Evolutionary conservation across 495 filamentous ascomycete species (phyloP), one percentile per base, ranked within the genome.

Genomic region (Penicillium desertorum): DNA sequence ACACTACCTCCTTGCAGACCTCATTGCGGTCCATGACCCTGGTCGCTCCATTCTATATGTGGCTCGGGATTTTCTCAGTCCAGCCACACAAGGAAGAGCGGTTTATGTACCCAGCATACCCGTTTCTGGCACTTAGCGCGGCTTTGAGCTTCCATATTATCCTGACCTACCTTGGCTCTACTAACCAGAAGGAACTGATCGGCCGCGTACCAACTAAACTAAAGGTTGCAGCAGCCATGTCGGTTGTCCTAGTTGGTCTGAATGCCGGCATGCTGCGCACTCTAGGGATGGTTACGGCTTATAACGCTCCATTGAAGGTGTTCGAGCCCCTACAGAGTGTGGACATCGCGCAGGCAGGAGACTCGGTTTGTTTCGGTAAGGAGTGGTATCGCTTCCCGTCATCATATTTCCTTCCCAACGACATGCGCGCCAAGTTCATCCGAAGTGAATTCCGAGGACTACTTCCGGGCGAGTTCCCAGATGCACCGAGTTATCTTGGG

Each of bases 381-480:
- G 95, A 99, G 69, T 99, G 95, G 95, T 97, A 99, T 68, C 89
- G 95, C 46, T 99, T 96, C 66, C 95, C 95, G 11, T 92, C 89
- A 14, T 92, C 90, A 5, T 98, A 92, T 74, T 90, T 92, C 69
- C 79, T 99, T 1, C 95, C 95, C 0, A 70, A 85, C 7, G 79
- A 80, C 44, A 87, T 92, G 80, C 82, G 81, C 42, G 89, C 89
- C 56, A 95, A 90, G 58, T 98, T 96, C 62, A 76, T 99, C 50
- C 88, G 87, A 62, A 94, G 89, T 63, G 90, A 90, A 56, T 99
- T 99, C 73, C 79, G 81, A 25, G 95, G 95, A 10, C 72, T 99
- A 39, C 79, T 99, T 23, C 95, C 95, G 2, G 95, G 95, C 5
- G 88, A 95, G 65, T 99, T 98, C 69, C 80, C 81, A 17, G 87